Percentiles rank a stretch among this genome's conserved stretches.
These are phyloP conservation scores for Pugionium dolabratum DNA, from an alignment of 345 rosid species.

Conservation along the genomic window DNA sequence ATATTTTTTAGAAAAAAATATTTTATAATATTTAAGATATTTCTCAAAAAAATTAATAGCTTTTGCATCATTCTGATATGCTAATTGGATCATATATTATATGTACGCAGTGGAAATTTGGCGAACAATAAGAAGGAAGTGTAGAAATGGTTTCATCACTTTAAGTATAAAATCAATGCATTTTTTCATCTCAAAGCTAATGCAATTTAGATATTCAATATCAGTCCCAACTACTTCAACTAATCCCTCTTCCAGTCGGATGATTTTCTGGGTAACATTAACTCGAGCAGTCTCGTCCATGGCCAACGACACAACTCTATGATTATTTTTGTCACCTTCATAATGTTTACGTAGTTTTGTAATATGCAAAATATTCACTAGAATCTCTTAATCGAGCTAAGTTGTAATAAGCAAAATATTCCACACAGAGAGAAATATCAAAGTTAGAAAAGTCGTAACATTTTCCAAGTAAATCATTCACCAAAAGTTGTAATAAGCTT, in stretches of 20 bases:
- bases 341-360: background rate
- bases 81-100: slow-evolving; percentile 6
- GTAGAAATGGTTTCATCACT: slow-evolving; percentile 27
- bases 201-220: slow-evolving; percentile 26
- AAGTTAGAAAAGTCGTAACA: too few species aligned
- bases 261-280: slow-evolving; percentile 35
- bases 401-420: too few species aligned
- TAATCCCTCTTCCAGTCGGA: slow-evolving; percentile 9
- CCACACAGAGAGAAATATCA: too few species aligned
- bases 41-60: background rate
- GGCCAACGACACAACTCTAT: slow-evolving; percentile 21
- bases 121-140: slow-evolving; percentile 6
- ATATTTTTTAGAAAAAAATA: too few species aligned
- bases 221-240: slow-evolving; percentile 7
- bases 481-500: too few species aligned
- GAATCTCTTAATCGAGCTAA: too few species aligned
- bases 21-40: too few species aligned
- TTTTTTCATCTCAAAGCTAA: slow-evolving; percentile 32
- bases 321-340: slow-evolving; percentile 3
- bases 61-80: slow-evolving; percentile 6
- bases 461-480: too few species aligned
- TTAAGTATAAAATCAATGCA: slow-evolving; percentile 32
- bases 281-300: slow-evolving; percentile 36
- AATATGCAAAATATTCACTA: background rate
- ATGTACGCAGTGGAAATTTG: slow-evolving; percentile 21